phyloP scores from a whole-genome alignment of 2,329 filamentous ascomycete genomes.

The Endothia cerciana region DNA sequence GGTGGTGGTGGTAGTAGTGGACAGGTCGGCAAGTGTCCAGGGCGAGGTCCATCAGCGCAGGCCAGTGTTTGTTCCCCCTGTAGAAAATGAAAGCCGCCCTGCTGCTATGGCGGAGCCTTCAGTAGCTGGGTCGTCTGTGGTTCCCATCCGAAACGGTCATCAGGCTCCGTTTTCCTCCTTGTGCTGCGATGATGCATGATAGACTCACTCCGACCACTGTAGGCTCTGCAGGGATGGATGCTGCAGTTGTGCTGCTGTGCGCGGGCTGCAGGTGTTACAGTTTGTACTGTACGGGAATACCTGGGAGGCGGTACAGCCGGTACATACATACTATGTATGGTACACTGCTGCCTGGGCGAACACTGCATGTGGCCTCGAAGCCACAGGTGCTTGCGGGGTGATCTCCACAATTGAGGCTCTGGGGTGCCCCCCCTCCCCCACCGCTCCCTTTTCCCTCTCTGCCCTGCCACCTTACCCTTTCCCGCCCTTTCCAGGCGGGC shows the following conservation, averaged over 20 bases:
- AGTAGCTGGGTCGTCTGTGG: no score
- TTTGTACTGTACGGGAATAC: neutral
- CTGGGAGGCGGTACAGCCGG: neutral
- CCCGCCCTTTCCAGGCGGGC: constrained; percentile 19
- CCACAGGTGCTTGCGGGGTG: neutral
- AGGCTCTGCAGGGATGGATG: no score
- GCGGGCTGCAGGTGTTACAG: no score
- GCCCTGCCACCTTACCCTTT: neutral
- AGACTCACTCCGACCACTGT: constrained; percentile 10
- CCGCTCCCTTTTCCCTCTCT: neutral
- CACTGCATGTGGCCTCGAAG: no score
- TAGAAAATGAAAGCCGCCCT: no score
- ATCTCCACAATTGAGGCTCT: constrained; percentile 9
- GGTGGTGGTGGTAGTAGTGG: no score
- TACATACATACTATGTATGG: no score
- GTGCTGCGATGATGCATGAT: neutral
- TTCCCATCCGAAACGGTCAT: constrained; percentile 2
- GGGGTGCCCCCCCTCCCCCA: neutral
- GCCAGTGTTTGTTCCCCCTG: no score
- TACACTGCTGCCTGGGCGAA: constrained; percentile 1
- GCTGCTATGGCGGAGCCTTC: neutral
- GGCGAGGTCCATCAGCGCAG: no score
- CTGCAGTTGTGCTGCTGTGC: no score
- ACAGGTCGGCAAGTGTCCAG: no score
- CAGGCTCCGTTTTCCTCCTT: neutral